phyloP scores from a whole-genome alignment of 768 basidiomycete genomes.

The Hysterangium stoloniferum region DNA sequence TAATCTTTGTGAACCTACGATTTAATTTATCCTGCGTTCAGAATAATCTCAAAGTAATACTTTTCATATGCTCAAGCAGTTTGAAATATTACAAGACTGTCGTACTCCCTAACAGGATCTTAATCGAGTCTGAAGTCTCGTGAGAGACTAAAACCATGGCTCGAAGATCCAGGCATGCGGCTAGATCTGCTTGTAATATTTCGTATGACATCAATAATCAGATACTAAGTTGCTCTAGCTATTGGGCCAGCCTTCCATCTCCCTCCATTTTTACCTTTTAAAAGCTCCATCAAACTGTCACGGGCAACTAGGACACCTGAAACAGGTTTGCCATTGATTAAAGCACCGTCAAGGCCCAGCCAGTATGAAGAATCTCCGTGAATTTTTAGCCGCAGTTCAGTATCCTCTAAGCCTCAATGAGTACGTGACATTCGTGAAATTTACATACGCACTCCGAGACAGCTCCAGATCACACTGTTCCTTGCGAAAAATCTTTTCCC shows the following conservation, averaged over 20 bases:
- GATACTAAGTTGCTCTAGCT: not conserved
- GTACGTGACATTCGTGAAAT: not conserved
- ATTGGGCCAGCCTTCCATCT: slow-evolving; percentile 6
- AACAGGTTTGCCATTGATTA: not conserved
- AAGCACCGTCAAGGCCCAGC: slow-evolving; percentile 3
- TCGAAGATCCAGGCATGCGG: no score
- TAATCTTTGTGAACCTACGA: no score
- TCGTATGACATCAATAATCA: no score
- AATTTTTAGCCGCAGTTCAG: slow-evolving; percentile 4
- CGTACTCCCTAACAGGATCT: no score
- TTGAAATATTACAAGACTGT: no score
- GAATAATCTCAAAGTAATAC: no score
- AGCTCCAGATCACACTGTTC: slow-evolving; percentile 1
- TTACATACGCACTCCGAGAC: not conserved
- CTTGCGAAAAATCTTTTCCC: slow-evolving; percentile 4
- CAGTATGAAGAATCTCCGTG: not conserved
- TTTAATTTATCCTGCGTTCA: no score
- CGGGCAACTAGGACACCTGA: not conserved
- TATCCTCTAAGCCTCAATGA: slow-evolving; percentile 1
- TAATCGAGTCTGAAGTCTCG: no score
- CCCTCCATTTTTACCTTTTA: not conserved
- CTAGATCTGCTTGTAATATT: no score
- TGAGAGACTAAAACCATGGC: no score
- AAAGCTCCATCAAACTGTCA: not conserved
- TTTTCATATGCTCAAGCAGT: no score